Evolutionary conservation across 805 yeast species (phyloP), one percentile per base, ranked within the genome.

Genomic region (Barnettozyma pratensis): DNA sequence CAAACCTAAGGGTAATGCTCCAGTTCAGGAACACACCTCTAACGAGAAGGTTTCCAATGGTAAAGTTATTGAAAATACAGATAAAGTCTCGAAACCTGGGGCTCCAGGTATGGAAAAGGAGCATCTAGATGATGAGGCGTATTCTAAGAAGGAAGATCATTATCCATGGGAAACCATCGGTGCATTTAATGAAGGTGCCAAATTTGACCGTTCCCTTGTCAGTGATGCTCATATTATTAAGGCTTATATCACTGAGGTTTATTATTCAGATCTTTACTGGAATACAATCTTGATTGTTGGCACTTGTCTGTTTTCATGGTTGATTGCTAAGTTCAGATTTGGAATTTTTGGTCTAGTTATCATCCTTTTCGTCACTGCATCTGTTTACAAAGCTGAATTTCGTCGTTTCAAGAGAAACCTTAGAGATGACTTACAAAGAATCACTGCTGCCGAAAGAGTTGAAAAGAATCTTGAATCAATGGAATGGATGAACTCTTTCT

Each of bases 401-500:
- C 77, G 92, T 60, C 77, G 96, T 60, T 85, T 86, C 63, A 82
- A 81, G 62, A 72, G 88, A 54, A 79, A 86, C 58, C 71, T 85
- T 35, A 74, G 89, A 53, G 96, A 87, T 66, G 95, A 87, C 62
- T 76, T 87, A 77, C 70, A 75, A 45, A 77, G 96, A 69, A 65
- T 76, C 41, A 71, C 75, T 29, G 79, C 88, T n/a, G 70, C 73
- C 43, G 86, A 84, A 62, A 72, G 81, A 37, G 68, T 87, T 52
- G 87, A 81, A 49, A 74, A 77, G 42, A 77, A 75, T 57, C 62
- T 75, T 47, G 96, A 87, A 67, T 81, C 91, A 7, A 85, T 87
- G 80, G 80, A 83, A 51, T 87, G 96, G 96, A 64, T 87, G 58
- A 87, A 87, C 59, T 77, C 83, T 27, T 86, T 87, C 59, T 66